Evolutionary conservation across 23 red algal genomes (phyloP), one percentile per base, ranked within the genome.

Genomic region (Gracilaria domingensis): DNA sequence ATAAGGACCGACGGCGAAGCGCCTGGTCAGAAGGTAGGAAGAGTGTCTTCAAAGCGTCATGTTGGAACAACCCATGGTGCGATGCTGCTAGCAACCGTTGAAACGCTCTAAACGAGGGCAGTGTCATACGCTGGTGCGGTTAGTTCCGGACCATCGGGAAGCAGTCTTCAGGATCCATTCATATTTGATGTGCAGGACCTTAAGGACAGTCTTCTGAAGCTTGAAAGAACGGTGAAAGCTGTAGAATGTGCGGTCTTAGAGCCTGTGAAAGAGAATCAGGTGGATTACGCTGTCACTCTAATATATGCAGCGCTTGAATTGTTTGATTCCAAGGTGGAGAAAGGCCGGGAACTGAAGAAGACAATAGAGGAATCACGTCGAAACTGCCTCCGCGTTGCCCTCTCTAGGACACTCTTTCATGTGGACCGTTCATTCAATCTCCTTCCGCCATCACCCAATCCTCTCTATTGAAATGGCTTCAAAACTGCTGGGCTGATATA

Each of bases 321-420:
- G 4, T 60, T 91, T 44, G 54, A 61, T 17, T 9, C 38, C 6
- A 28, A 88, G n/a, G 28, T 45, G 24, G 67, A 75, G 20, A 77
- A 58, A 29, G 36, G 8, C 25, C 29, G 58, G 4, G 66, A 34
- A 32, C 25, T 77, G 45, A 35, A 48, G 29, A 38, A 65, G 13
- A 67, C 18, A 70, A 67, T 88, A 0, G 48, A 76, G 37, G 47
- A 39, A 3, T 65, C 84, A 4, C 84, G 67, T 23, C 45, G 84
- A 39, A 88, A 77, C 67, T 88, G 84, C 36, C 69, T 88, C 36
- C 67, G 84, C 36, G 77, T 91, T 5, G 87, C 87, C 5, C 75
- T 91, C 17, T 91, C 87, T 13, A 16, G 77, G 48, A 55, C 56
- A 23, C 77, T 91, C n/a, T 88, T 88, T 40, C 72, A 88, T n/a